A percentile compares a stretch with the other conserved stretches of the same genome.
Conservation (phyloP, 2,329 filamentous ascomycete genomes). For the Davidsoniella virescens region DNA sequence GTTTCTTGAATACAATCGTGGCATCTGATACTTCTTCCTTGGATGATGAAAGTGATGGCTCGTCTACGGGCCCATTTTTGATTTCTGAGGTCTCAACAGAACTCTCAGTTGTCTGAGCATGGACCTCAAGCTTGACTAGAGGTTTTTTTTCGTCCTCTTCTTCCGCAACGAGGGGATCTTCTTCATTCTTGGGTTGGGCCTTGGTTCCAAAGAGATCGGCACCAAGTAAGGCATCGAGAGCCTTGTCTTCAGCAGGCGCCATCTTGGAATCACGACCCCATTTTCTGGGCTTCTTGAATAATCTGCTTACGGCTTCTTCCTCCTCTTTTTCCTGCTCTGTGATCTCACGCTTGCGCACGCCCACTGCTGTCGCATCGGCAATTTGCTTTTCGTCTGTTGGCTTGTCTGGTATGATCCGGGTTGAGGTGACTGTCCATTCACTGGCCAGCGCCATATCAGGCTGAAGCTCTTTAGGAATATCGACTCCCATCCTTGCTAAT, state of each 20-base stretch:
- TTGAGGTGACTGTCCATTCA: slow-evolving; percentile 64
- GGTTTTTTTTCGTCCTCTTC: neutral
- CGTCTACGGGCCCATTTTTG: neutral
- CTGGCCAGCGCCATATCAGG: slow-evolving; percentile 74
- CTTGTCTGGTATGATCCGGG: slow-evolving; percentile 37
- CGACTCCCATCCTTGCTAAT: slow-evolving; percentile 72
- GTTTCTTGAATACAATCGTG: slow-evolving; percentile 54
- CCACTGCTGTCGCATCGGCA: slow-evolving; percentile 33
- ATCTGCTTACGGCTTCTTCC: slow-evolving; percentile 37
- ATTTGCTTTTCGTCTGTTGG: slow-evolving; percentile 19
- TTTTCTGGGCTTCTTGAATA: slow-evolving; percentile 42
- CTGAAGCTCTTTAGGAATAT: slow-evolving; percentile 62
- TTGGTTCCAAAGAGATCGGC: slow-evolving; percentile 17
- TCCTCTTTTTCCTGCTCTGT: slow-evolving; percentile 46
- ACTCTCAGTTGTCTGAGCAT: too few species aligned
- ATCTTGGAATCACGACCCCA: slow-evolving; percentile 39
- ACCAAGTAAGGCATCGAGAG: slow-evolving; percentile 45
- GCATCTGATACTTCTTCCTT: slow-evolving; percentile 15
- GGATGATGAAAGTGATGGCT: neutral
- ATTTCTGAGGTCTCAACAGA: neutral
- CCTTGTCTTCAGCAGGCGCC: slow-evolving; percentile 31
- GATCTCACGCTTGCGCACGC: slow-evolving; percentile 45
- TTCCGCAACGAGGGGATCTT: slow-evolving; percentile 17
- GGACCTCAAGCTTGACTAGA: neutral
- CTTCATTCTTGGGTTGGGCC: slow-evolving; percentile 14